phyloP scores from a whole-genome alignment of 2,329 filamentous ascomycete genomes.

The Ascochyta rabiei region DNA sequence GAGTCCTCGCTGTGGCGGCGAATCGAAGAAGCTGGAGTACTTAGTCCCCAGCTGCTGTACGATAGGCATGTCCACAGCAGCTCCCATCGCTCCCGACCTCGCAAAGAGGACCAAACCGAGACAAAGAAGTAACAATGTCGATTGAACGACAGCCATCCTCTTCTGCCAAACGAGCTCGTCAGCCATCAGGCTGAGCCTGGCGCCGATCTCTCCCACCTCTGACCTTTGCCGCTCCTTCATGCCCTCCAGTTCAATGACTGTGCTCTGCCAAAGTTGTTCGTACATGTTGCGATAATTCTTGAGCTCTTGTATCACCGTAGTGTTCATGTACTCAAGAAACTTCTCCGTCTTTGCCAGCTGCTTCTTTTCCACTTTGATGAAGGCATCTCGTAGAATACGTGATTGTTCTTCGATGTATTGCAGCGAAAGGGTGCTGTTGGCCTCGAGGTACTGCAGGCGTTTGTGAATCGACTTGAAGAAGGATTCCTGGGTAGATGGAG shows the following conservation, averaged over 20 bases:
- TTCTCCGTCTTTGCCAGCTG: conserved; percentile 82
- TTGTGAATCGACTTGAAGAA: conserved; percentile 98
- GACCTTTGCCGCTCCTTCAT: conserved; percentile 84
- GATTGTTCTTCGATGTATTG: conserved; percentile 98
- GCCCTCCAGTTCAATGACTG: conserved; percentile 86
- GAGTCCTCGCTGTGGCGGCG: conserved; percentile 41
- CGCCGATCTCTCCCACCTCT: conserved; percentile 81
- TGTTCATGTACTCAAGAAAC: conserved; percentile 86
- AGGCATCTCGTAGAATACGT: conserved; percentile 83
- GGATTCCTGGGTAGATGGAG: conserved; percentile 90
- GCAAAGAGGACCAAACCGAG: conserved; percentile 85
- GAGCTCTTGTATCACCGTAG: conserved; percentile 79
- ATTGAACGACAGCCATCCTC: conserved; percentile 91
- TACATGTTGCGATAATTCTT: conserved; percentile 72
- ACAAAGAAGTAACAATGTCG: conserved; percentile 82
- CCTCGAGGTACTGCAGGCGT: conserved; percentile 85
- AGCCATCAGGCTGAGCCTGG: conserved; percentile 84
- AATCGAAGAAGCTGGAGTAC: conserved; percentile 45
- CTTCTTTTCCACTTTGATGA: conserved; percentile 83
- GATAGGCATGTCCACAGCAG: conserved; percentile 51
- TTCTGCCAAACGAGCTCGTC: conserved; percentile 87
- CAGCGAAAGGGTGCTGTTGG: conserved; percentile 88
- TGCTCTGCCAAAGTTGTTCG: conserved; percentile 95
- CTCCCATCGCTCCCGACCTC: conserved; percentile 44
- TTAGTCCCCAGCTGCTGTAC: conserved; percentile 52